phyloP scores from a whole-genome alignment of 2,329 filamentous ascomycete genomes.

The Sclerotinia nivalis region DNA sequence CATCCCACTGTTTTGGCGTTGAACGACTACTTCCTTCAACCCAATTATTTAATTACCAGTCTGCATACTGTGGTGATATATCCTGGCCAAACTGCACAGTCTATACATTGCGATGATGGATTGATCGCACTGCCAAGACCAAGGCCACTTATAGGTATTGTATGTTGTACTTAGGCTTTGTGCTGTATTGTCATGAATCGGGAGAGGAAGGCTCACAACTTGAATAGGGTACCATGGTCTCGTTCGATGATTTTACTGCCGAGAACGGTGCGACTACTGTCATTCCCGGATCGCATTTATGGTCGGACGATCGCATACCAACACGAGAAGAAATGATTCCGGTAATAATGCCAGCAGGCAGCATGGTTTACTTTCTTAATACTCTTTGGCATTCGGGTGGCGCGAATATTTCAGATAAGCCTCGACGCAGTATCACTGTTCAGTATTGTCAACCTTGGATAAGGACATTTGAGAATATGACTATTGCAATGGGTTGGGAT shows the following conservation, averaged over 20 bases:
- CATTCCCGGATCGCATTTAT: slow-evolving; percentile 40
- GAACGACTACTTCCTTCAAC: slow-evolving; percentile 46
- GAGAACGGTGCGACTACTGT: slow-evolving; percentile 39
- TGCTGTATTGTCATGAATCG: not conserved
- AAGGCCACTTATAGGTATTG: slow-evolving; percentile 38
- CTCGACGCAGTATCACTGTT: slow-evolving; percentile 35
- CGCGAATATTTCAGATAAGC: slow-evolving; percentile 32
- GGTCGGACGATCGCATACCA: slow-evolving; percentile 38
- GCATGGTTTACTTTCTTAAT: slow-evolving; percentile 39
- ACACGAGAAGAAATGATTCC: slow-evolving; percentile 36
- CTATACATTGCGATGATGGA: slow-evolving; percentile 43
- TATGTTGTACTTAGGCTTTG: slow-evolving; percentile 16
- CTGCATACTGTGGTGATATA: slow-evolving; percentile 46
- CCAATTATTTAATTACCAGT: slow-evolving; percentile 43
- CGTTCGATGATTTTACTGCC: slow-evolving; percentile 39
- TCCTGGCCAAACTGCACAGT: slow-evolving; percentile 42
- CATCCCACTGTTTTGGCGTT: slow-evolving; percentile 44
- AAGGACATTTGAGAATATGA: slow-evolving; percentile 44
- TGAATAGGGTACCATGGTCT: slow-evolving; percentile 39
- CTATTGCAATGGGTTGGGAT: slow-evolving; percentile 42
- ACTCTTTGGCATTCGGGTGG: slow-evolving; percentile 40
- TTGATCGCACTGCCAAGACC: slow-evolving; percentile 38
- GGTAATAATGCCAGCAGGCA: slow-evolving; percentile 39
- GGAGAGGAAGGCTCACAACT: slow-evolving; percentile 16
- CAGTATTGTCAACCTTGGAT: slow-evolving; percentile 44